Evolutionary conservation across 345 rosid species (phyloP).

Genomic region (Xanthoceras sorbifolium): DNA sequence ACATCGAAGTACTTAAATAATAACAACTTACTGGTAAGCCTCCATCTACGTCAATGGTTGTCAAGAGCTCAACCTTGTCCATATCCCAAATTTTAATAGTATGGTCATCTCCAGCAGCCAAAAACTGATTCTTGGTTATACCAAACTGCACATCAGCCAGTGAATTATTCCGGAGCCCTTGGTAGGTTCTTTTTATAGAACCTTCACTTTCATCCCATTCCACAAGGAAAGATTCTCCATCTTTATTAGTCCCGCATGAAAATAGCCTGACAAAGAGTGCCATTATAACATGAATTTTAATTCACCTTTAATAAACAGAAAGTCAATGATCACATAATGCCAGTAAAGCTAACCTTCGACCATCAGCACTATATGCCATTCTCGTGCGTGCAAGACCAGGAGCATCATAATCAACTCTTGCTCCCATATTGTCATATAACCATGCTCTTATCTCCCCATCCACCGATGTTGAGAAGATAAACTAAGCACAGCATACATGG

Average conservation of each 20-base stretch:
- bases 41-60: conserved; percentile 40
- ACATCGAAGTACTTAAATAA: neutral
- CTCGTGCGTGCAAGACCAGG: conserved; percentile 37
- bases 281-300: neutral
- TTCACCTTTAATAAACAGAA: neutral
- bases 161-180: conserved; percentile 33
- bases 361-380: conserved; percentile 39
- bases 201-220: conserved; percentile 46
- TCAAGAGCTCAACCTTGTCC: conserved; percentile 38
- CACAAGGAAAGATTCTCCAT: conserved; percentile 46
- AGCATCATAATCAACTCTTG: conserved; percentile 38
- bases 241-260: conserved; percentile 38
- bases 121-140: conserved; percentile 27
- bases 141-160: conserved; percentile 32
- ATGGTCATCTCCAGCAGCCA: conserved; percentile 49
- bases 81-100: conserved; percentile 38
- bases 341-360: conserved; percentile 24
- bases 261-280: conserved; percentile 29
- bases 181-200: conserved; percentile 33
- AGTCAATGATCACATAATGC: neutral
- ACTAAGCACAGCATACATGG: conserved; percentile 24
- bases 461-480: conserved; percentile 46
- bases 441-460: conserved; percentile 49
- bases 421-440: conserved; percentile 36
- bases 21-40: conserved; percentile 41